These are phyloP conservation scores for Adenanthera pavonina DNA, from an alignment of 306 rosid species.

Conservation along the genomic window DNA sequence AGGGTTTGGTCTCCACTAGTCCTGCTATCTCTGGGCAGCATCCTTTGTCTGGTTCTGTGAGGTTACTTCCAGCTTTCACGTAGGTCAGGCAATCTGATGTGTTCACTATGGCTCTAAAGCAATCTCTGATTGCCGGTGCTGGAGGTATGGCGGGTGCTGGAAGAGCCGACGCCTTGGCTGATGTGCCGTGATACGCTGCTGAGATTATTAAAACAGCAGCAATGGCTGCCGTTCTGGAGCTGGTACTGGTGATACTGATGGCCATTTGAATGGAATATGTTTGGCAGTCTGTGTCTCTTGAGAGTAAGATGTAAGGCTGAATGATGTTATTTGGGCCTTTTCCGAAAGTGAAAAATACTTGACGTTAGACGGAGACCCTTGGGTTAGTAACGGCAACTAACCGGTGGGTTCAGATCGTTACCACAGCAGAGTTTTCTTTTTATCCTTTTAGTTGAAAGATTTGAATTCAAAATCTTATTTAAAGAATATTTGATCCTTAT, in stretches of 20 bases:
- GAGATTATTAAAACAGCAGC: slow-evolving; percentile 4
- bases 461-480: no score
- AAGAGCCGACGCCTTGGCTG: not conserved
- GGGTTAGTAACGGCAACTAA: no score
- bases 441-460: no score
- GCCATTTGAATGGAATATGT: slow-evolving; percentile 33
- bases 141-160: not conserved
- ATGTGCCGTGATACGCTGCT: not conserved
- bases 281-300: not conserved
- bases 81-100: slow-evolving; percentile 73
- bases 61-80: slow-evolving; percentile 64
- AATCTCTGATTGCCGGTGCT: not conserved
- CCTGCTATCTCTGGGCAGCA: slow-evolving; percentile 80
- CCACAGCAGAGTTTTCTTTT: no score
- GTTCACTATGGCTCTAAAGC: slow-evolving; percentile 38
- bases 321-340: not conserved
- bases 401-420: no score
- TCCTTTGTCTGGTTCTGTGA: slow-evolving; percentile 62
- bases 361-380: not conserved
- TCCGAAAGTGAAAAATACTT: not conserved
- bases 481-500: no score
- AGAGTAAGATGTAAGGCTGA: not conserved
- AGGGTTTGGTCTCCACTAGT: slow-evolving; percentile 54
- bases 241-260: not conserved
- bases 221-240: not conserved